These are phyloP conservation scores for Apiospora rasikravindrae DNA, from an alignment of 2,329 filamentous ascomycete species.

Conservation along the genomic window DNA sequence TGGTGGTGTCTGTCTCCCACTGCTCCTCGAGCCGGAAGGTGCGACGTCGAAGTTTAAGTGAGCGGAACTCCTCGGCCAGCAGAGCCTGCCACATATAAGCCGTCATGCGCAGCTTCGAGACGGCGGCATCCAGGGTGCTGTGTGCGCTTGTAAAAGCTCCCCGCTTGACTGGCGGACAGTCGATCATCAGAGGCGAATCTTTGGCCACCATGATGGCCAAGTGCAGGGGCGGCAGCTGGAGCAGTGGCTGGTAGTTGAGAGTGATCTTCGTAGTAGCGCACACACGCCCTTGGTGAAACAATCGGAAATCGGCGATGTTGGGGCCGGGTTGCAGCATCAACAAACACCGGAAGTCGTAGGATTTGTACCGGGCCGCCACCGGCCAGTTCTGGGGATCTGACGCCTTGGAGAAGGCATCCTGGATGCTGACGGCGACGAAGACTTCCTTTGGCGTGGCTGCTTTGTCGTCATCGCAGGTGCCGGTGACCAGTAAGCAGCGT, in stretches of 20 bases:
- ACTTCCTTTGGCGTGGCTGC: conserved; percentile 12
- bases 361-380: neutral
- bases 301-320: conserved; percentile 23
- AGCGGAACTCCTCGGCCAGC: conserved; percentile 76
- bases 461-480: conserved; percentile 20
- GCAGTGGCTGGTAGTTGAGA: conserved; percentile 59
- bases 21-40: conserved; percentile 78
- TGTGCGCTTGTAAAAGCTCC: conserved; percentile 57
- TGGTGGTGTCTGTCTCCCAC: conserved; percentile 67
- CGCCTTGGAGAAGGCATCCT: conserved; percentile 21
- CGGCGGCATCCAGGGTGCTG: conserved; percentile 63
- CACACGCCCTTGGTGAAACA: conserved; percentile 6
- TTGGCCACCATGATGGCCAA: conserved; percentile 72
- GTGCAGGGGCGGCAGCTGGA: conserved; percentile 67
- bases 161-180: conserved; percentile 67
- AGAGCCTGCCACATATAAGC: conserved; percentile 81
- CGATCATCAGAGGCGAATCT: conserved; percentile 72
- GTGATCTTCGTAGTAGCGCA: conserved; percentile 6
- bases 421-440: conserved; percentile 22
- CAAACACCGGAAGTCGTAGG: conserved; percentile 23
- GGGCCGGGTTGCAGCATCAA: conserved; percentile 26
- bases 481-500: conserved; percentile 24
- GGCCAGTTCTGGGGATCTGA: conserved; percentile 26
- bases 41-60: conserved; percentile 69
- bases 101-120: conserved; percentile 74